phyloP scores from a whole-genome alignment of 345 rosid species.

The Noccaea caerulescens region DNA sequence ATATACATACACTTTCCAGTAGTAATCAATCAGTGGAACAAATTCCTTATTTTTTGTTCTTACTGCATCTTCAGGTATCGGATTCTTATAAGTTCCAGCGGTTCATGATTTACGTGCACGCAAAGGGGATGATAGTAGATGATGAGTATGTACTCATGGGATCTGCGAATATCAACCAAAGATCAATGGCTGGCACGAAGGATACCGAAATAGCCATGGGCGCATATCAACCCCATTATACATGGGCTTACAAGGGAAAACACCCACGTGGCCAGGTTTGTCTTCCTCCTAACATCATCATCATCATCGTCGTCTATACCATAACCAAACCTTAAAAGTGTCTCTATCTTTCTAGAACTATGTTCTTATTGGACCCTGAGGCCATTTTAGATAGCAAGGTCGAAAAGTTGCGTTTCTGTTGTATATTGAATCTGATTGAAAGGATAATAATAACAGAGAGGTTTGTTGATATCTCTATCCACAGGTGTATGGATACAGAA shows the following conservation, averaged over 20 bases:
- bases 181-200: slow-evolving; percentile 95
- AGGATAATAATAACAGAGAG: not conserved
- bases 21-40: not conserved
- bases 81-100: slow-evolving; percentile 54
- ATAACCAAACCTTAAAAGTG: slow-evolving; percentile 10
- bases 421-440: not conserved
- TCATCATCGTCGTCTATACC: slow-evolving; percentile 25
- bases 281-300: not conserved
- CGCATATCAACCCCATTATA: slow-evolving; percentile 85
- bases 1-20: not conserved
- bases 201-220: slow-evolving; percentile 98
- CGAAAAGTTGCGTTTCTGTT: slow-evolving; percentile 14
- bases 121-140: slow-evolving; percentile 93
- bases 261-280: slow-evolving; percentile 89
- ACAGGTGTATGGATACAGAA: slow-evolving; percentile 90
- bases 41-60: not conserved
- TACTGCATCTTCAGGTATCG: slow-evolving; percentile 50
- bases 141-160: slow-evolving; percentile 87
- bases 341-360: not conserved
- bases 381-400: slow-evolving; percentile 1
- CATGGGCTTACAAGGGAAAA: slow-evolving; percentile 59
- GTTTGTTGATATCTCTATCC: not conserved
- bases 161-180: slow-evolving; percentile 95
- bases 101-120: slow-evolving; percentile 93
- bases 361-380: not conserved